Evolutionary conservation across 768 basidiomycete genomes (phyloP).

Genomic region (Astraeus odoratus): DNA sequence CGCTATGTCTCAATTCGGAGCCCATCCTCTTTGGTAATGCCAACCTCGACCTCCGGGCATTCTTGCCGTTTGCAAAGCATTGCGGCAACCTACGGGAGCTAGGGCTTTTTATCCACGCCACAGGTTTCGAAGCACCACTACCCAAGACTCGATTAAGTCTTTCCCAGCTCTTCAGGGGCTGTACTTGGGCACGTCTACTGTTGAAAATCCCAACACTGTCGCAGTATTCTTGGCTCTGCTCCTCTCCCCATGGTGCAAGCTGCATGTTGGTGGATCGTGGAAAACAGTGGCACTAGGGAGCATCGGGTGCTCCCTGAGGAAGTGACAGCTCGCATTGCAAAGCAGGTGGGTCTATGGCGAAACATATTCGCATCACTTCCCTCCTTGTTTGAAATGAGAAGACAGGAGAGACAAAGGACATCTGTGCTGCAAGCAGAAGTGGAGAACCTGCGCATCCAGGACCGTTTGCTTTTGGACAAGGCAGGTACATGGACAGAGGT

Average conservation of each 20-base stretch:
- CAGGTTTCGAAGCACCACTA: constrained; percentile 13
- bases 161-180: constrained; percentile 23
- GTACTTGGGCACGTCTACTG: constrained; percentile 45
- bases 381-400: constrained; percentile 35
- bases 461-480: constrained; percentile 35
- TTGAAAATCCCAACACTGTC: constrained; percentile 35
- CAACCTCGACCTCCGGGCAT: constrained; percentile 32
- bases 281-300: constrained; percentile 13
- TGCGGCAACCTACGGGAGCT: constrained; percentile 32
- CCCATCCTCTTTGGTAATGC: constrained; percentile 27
- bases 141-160: constrained; percentile 5
- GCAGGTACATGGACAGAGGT: constrained; percentile 14
- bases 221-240: constrained; percentile 50
- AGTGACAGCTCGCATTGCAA: constrained; percentile 4
- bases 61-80: constrained; percentile 34
- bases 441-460: constrained; percentile 43
- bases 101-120: constrained; percentile 33
- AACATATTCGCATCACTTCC: constrained; percentile 38
- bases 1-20: constrained; percentile 42
- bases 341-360: constrained; percentile 34
- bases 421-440: constrained; percentile 37
- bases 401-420: constrained; percentile 37
- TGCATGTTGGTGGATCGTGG: constrained; percentile 49
- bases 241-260: constrained; percentile 34
- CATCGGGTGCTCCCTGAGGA: constrained; percentile 7